Base-by-base conservation (phyloP, 805 yeast species). In the Yarrowia yakushimensis region DNA sequence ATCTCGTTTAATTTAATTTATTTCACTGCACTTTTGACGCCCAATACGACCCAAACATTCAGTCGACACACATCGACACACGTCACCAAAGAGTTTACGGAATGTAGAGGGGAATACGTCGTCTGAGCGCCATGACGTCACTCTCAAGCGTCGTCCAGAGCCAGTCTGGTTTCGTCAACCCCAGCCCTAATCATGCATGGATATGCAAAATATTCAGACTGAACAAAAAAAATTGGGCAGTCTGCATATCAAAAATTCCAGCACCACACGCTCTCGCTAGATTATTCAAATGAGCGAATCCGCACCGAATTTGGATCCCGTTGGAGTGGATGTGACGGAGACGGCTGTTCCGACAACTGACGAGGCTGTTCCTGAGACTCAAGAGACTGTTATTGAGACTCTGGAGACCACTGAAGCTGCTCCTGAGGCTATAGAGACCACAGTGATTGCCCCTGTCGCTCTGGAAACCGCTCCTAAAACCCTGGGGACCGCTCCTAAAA, bases 131-230 rank as follows among this genome's bases (percentile, higher is more conserved):
- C 10, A 30, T 30, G 33, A 30, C 33, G 33, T 30, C 33, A 30
- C 33, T 13, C 12, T 7, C 27, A 25, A 25, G 27, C 8, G 8
- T 25, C 27, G 8, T 10, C 37, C 37, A n/a, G n/a, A n/a, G n/a
- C n/a, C n/a, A n/a, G n/a, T n/a, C n/a, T n/a, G n/a, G n/a, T 34
- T 39, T 10, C 0, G 25, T 11, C 27, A 39, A 27, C 42, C 59
- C 59, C 17, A 52, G 17, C 59, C 59, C 42, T 52, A 52, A 52
- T 52, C 59, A 52, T 52, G 59, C 59, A 52, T 52, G 12, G 18
- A 34, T 17, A 36, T 20, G 31, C 42, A 25, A 33, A 36, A 52
- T 36, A 52, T 52, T 52, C 43, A 52, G 43, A 25, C 59, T 22
- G 43, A 11, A 7, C 20, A 31, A 9, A 48, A 48, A 48, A 48